Evolutionary conservation across 225 moss, liverwort and hornwort genomes (phyloP).

Genomic region (Climacium dendroides): DNA sequence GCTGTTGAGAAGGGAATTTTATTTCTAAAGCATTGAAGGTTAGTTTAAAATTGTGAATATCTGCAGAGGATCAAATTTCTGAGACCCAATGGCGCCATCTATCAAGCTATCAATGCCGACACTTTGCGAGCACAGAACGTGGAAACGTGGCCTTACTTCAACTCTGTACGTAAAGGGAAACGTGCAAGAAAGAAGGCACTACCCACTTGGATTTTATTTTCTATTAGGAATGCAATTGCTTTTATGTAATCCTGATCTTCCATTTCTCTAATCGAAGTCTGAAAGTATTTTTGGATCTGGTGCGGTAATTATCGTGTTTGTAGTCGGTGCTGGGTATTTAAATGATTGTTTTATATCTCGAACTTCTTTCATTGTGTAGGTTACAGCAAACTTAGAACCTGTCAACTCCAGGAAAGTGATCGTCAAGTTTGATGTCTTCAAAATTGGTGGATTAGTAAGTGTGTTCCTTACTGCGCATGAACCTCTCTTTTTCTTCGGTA

Average conservation of each 20-base stretch:
- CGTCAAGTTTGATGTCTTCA: conserved; percentile 77
- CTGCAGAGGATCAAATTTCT: conserved; percentile 47
- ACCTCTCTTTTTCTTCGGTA: not conserved
- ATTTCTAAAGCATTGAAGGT: not conserved
- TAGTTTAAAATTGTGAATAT: not conserved
- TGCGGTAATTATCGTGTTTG: not conserved
- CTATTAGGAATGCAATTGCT: not conserved
- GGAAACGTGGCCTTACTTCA: conserved; percentile 88
- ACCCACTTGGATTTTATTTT: not conserved
- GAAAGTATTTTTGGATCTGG: not conserved
- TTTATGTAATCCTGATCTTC: not conserved
- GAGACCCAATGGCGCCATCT: conserved; percentile 77
- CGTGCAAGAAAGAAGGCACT: not conserved
- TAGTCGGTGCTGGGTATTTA: not conserved
- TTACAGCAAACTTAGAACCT: conserved; percentile 77
- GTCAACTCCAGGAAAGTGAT: conserved; percentile 47
- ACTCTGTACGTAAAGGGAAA: conserved; percentile 35
- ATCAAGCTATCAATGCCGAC: conserved; percentile 76
- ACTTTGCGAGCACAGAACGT: conserved; percentile 83
- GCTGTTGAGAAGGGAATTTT: not conserved
- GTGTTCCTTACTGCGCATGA: not conserved
- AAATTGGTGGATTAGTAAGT: conserved; percentile 75
- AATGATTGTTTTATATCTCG: not conserved
- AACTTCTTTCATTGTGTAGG: conserved; percentile 22
- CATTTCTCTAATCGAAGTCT: not conserved